Evolutionary conservation across 1,284 basidiomycete genomes (phyloP), one percentile per base, ranked within the genome.

Genomic region (Rhizoctonia solani): DNA sequence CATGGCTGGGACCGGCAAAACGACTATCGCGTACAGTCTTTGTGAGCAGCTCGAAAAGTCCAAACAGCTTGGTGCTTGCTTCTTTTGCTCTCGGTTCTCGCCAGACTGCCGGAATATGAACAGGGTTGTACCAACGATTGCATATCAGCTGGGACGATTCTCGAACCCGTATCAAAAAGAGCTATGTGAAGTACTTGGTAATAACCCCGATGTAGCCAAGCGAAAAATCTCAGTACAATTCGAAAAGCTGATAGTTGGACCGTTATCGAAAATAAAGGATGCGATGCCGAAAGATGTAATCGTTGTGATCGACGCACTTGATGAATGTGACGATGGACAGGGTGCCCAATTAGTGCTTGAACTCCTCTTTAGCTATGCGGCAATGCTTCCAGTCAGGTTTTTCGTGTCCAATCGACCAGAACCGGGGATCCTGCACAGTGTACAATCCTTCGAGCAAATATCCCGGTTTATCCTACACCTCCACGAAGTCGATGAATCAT

Each of bases 51-150:
- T 56, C 11, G 39, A 44, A 16, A 23, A 3, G 9, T 14, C 11
- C 23, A 19, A 42, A 9, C 23, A 21, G 5, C 54, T 56, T 2
- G 54, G 37, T 4, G 54, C 37, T 16, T 42, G 54, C 23, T 56
- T 56, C 39, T 56, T 77, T 69, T 77, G 74, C 54, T 74, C 75
- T 5, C 71, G 75, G 0, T 70, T 50, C 30, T 29, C 30, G 16
- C 54, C 54, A 27, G 65, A 54, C 6, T 32, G 54, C 14, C 39
- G 49, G 16, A 49, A 69, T 19, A 49, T 58, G 14, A n/a, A 16
- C 1, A 27, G 37, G 13, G 58, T 69, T 19, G 29, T 68, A 8
- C 66, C 69, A 5, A 61, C 69, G 3, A 42, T 69, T 11, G 69
- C 69, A 4, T 56, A 65, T 23, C 69, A 69, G 44, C 56, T 69